These are phyloP conservation scores for Cladosporium colombiae DNA, from an alignment of 2,329 filamentous ascomycete species.

Conservation along the genomic window DNA sequence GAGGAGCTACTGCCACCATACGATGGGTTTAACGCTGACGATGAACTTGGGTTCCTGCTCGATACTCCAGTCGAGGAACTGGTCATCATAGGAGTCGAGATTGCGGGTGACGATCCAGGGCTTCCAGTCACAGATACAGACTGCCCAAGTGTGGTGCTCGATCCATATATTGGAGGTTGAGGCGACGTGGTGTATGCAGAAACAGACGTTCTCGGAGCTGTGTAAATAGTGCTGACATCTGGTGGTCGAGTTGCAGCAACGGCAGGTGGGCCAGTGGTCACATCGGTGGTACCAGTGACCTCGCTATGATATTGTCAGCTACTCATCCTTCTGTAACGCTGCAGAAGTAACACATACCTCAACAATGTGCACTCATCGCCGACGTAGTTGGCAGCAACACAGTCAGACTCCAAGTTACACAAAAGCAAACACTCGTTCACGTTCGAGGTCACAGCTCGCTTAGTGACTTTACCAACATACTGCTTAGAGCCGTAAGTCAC, in stretches of 20 bases:
- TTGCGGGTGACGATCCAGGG: conserved; percentile 6
- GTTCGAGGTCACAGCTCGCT: conserved; percentile 25
- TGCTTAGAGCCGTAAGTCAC: conserved; percentile 25
- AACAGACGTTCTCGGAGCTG: conserved; percentile 20
- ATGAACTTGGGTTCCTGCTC: background rate
- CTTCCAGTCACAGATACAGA: background rate
- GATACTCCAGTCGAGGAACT: background rate
- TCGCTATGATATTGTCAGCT: conserved; percentile 10
- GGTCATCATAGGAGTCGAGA: conserved; percentile 11
- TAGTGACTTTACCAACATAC: conserved; percentile 26
- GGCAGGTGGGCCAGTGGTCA: conserved; percentile 23
- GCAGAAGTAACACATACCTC: background rate
- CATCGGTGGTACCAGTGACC: conserved; percentile 28
- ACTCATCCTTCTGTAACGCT: background rate
- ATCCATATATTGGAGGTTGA: conserved; percentile 12
- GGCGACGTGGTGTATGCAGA: conserved; percentile 16
- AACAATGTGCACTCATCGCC: conserved; percentile 30
- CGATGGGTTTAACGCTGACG: background rate
- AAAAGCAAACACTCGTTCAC: conserved; percentile 27
- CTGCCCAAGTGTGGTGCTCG: conserved; percentile 6
- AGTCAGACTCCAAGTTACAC: conserved; percentile 26
- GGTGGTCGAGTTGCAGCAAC: conserved; percentile 23
- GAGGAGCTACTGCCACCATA: conserved; percentile 8
- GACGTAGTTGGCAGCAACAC: conserved; percentile 32
- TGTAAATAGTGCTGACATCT: conserved; percentile 24